Percentiles rank a stretch among this genome's conserved stretches.
Conservation (phyloP, 345 rosid species). For the Citrus sinensis region DNA sequence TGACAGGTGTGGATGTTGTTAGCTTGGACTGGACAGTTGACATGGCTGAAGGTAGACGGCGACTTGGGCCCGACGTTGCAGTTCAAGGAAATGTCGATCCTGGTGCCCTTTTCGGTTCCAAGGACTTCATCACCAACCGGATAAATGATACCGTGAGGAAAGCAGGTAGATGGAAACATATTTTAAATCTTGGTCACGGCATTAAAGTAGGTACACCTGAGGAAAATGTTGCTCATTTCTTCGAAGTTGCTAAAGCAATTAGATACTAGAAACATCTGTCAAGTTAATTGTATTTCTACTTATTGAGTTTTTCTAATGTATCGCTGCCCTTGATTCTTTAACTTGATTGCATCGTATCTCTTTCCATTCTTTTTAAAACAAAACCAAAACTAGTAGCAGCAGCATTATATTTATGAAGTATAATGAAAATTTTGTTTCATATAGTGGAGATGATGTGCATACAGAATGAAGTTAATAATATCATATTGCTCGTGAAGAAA, state of each 20-base stretch:
- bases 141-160: slow-evolving; percentile 83
- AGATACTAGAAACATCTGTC: slow-evolving; percentile 42
- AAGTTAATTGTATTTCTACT: neutral
- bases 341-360: neutral
- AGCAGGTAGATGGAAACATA: slow-evolving; percentile 88
- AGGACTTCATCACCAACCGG: slow-evolving; percentile 79
- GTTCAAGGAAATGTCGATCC: slow-evolving; percentile 98
- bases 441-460: no score
- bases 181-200: slow-evolving; percentile 93
- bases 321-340: neutral
- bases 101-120: slow-evolving; percentile 84
- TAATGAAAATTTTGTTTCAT: no score
- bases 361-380: neutral
- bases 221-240: slow-evolving; percentile 93
- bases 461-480: no score
- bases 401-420: neutral
- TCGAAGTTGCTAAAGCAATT: slow-evolving; percentile 75
- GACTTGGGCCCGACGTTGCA: slow-evolving; percentile 69
- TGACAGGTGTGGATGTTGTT: slow-evolving; percentile 89
- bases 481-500: no score
- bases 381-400: neutral
- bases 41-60: slow-evolving; percentile 94
- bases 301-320: slow-evolving; percentile 15
- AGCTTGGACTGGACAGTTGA: slow-evolving; percentile 99
- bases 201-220: slow-evolving; percentile 94